Evolutionary conservation across 768 basidiomycete species (phyloP).

Genomic region (Suillus ampliporus): DNA sequence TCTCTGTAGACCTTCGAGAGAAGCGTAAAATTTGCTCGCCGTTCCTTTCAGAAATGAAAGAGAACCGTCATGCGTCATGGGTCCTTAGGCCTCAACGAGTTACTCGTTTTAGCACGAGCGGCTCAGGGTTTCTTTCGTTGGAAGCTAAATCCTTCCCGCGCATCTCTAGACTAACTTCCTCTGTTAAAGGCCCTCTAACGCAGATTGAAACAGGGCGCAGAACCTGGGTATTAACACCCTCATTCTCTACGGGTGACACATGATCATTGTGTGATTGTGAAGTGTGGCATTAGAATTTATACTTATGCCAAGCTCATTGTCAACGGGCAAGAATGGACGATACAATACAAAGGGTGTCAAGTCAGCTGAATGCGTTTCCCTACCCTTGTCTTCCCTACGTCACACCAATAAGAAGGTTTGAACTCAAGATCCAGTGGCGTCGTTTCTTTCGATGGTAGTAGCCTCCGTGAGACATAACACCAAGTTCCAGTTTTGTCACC

Average conservation of each 20-base stretch:
- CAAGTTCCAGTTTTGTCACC: not conserved
- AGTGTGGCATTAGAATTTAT: not conserved
- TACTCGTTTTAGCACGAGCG: not conserved
- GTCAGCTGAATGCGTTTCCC: not conserved
- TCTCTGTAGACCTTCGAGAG: conserved; percentile 2
- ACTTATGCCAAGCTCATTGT: not conserved
- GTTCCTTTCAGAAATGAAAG: conserved; percentile 3
- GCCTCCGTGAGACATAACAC: not conserved
- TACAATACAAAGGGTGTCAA: not conserved
- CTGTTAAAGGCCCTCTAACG: not conserved
- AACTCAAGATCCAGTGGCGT: not conserved
- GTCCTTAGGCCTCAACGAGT: not conserved
- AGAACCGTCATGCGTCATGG: conserved; percentile 2
- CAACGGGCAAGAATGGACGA: not conserved
- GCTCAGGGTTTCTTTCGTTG: conserved; percentile 1
- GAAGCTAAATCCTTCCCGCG: not conserved
- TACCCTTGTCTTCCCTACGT: not conserved
- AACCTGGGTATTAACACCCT: conserved; percentile 3
- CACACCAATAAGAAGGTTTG: not conserved
- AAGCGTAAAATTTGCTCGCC: not conserved
- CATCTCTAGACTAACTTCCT: not conserved
- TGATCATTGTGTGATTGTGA: not conserved
- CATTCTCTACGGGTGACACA: not conserved
- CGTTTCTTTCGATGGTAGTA: not conserved
- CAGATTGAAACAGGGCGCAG: not conserved